Evolutionary conservation across 2,329 filamentous ascomycete species (phyloP).

Genomic region (Raffaelea albimanens): DNA sequence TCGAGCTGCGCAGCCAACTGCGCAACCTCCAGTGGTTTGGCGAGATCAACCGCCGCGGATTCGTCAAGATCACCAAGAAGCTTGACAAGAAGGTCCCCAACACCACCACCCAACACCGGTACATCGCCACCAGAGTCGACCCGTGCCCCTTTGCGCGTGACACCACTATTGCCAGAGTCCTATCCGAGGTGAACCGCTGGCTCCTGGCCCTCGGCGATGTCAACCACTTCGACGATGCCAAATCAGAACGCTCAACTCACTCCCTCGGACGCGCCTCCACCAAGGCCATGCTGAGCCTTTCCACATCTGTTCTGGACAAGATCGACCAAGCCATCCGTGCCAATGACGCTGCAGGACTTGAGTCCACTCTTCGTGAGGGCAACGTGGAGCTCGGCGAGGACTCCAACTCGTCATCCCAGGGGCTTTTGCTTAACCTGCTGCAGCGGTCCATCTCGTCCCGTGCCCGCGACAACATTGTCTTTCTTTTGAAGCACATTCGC

Average conservation of each 20-base stretch:
- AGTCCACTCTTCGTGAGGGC: conserved; percentile 47
- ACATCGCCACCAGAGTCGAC: conserved; percentile 85
- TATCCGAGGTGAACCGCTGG: conserved; percentile 76
- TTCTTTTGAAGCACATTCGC: conserved; percentile 58
- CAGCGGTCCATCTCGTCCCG: conserved; percentile 66
- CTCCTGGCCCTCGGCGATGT: conserved; percentile 73
- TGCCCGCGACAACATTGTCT: conserved; percentile 60
- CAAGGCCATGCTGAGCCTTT: conserved; percentile 63
- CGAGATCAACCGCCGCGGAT: conserved; percentile 89
- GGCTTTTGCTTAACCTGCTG: conserved; percentile 68
- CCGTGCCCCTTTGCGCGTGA: conserved; percentile 79
- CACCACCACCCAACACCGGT: conserved; percentile 69
- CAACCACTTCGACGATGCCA: conserved; percentile 58
- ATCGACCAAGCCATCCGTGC: conserved; percentile 63
- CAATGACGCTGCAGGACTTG: conserved; percentile 52
- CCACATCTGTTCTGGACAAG: conserved; percentile 57
- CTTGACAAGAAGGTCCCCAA: conserved; percentile 86
- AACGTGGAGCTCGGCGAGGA: conserved; percentile 27
- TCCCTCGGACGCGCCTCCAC: conserved; percentile 71
- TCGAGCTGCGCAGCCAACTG: conserved; percentile 79
- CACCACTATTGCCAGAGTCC: conserved; percentile 35
- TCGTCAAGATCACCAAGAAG: conserved; percentile 98
- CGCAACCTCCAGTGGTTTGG: conserved; percentile 96
- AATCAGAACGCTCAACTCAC: conserved; percentile 62
- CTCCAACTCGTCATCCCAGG: conserved; percentile 35